Base-by-base conservation (phyloP, 805 yeast species). In the Candida ulmi region DNA sequence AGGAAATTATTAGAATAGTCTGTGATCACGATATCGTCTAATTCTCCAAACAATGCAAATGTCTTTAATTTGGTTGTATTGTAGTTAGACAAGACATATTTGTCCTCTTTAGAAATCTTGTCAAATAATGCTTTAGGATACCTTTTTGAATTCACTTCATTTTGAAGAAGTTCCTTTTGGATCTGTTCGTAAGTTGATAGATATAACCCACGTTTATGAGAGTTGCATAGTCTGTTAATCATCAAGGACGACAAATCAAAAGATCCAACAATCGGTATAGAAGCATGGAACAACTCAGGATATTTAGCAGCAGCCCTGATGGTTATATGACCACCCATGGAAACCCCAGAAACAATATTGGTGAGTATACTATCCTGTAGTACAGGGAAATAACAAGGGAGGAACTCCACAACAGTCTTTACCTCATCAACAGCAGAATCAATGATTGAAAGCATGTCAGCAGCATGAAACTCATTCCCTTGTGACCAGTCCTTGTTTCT, bases 251-350 rank as follows among this genome's bases (percentile, higher is more conserved):
- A 32, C 27, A 54, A 23, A 17, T 54, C 53, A 34, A 47, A 52
- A 13, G 38, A 39, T 2, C 57, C 57, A 32, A 52, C 47, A 26
- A 54, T 45, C 2, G 57, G 54, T 5, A 51, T 36, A 2, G 43
- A 41, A 26, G 41, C 53, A 23, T 47, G 45, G 32, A 46, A 45
- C 9, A 40, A 23, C 1, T 36, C 38, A 5, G 51, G 50, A 18
- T 39, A 42, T 28, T 38, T 33, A 3, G 27, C 41, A 5, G 37
- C 46, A 11, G 43, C 38, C 37, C 55, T 44, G 11, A 52, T 44
- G 2, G 46, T 36, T 2, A 39, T 33, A 33, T 54, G 58, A 2
- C 46, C 58, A 16, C 58, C 57, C 50, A 54, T 42, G 1, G 58
- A 54, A 12, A 47, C 52, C 19, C 58, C 58, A 16, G 45, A 34